Base-by-base conservation (phyloP, 2,329 filamentous ascomycete genomes). In the Fonsecaea pugnacius region DNA sequence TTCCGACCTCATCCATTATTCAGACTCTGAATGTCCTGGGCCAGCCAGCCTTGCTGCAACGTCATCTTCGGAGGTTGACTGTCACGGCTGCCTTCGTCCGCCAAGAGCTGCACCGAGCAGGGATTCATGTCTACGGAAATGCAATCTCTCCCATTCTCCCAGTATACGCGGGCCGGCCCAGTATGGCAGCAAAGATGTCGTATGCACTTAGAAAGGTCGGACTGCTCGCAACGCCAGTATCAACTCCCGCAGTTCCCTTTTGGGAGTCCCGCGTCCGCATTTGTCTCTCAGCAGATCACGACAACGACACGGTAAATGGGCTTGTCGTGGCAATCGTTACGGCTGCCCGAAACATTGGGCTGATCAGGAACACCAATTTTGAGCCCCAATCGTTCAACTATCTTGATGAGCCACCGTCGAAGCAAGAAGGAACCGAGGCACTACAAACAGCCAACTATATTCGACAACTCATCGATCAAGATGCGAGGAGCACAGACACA, bases 261-360 rank as follows among this genome's bases (percentile, higher is more conserved):
- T 64, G 62, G 62, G 56, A 64, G 27, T 60, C 62, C n/a, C 57
- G 62, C 30, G 40, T 64, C 5, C 62, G 62, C n/a, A 18, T 64
- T 32, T 64, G 56, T 64, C 56, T 60, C 40, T 64, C 62, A 7
- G 56, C 62, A 8, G 62, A 56, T 32, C 50, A 60, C 38, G 52
- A 53, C 24, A 50, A 64, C 36, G 52, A 33, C 33, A 54, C 52
- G n/a, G 50, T 64, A 3, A 43, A 59, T 27, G 50, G 24, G 3
- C 48, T 64, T 32, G 16, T 60, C 14, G 8, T 27, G 21, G 35
- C 55, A n/a, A 56, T 64, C 21, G 33, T 64, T 4, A 40, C 50
- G 38, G 56, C 57, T 10, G 38, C 62, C 4, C 56, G 56, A 38
- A 53, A 48, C 32, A 50, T 64, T 10, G 62, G 62, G 27, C 16